Conservation (phyloP, 2,329 filamentous ascomycete species). For the Monilinia polystroma region DNA sequence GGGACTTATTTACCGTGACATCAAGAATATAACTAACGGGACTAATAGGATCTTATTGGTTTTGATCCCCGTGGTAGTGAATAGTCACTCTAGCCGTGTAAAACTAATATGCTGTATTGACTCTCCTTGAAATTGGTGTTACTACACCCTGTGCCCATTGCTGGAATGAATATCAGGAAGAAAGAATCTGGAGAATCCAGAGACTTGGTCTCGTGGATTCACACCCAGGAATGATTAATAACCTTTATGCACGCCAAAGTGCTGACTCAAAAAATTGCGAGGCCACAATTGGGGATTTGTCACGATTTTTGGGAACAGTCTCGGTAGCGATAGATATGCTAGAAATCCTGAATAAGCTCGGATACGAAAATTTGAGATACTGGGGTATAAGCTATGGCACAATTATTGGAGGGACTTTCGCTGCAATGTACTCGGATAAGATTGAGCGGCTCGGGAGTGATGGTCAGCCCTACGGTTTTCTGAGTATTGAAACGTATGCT, state of each 20-base stretch:
- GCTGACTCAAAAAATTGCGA: conserved; percentile 1
- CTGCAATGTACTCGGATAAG: conserved; percentile 45
- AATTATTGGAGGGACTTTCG: conserved; percentile 46
- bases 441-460: conserved; percentile 45
- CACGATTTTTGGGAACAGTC: background rate
- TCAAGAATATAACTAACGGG: background rate
- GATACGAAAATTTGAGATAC: conserved; percentile 41
- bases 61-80: conserved; percentile 50
- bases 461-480: conserved; percentile 21
- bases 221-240: conserved; percentile 49
- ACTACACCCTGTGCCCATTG: conserved; percentile 51
- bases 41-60: conserved; percentile 48
- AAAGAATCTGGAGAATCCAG: conserved; percentile 48
- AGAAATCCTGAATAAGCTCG: no score
- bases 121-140: conserved; percentile 39
- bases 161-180: conserved; percentile 46
- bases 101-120: background rate
- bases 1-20: background rate
- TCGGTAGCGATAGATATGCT: conserved; percentile 40
- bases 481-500: conserved; percentile 44
- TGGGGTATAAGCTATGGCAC: conserved; percentile 53
- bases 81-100: background rate
- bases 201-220: conserved; percentile 48
- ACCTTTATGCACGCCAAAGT: conserved; percentile 45
- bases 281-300: conserved; percentile 11